These are phyloP conservation scores for Corchorus capsularis DNA, from an alignment of 345 rosid species.

Conservation along the genomic window DNA sequence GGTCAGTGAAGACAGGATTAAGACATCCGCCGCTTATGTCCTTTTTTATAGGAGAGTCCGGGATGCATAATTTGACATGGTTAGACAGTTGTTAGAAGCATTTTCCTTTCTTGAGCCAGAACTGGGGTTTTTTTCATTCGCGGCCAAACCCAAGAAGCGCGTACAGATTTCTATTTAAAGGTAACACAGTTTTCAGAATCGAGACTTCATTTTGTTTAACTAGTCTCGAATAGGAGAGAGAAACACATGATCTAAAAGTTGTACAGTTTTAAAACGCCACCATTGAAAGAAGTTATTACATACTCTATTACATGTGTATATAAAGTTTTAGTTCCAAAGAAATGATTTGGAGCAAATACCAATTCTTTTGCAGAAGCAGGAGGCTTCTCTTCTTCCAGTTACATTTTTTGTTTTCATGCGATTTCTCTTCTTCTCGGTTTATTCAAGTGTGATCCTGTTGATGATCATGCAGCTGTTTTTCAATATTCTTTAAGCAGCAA, in stretches of 20 bases:
- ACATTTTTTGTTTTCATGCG: neutral
- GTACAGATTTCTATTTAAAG: neutral
- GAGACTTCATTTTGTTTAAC: neutral
- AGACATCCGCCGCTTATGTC: conserved; percentile 68
- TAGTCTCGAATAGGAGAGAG: neutral
- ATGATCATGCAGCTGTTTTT: no score
- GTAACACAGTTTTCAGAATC: neutral
- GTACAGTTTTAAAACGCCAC: neutral
- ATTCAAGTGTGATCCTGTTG: neutral
- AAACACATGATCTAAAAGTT: neutral
- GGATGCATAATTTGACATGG: neutral
- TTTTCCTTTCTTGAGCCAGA: neutral
- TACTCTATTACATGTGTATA: neutral
- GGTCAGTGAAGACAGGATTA: conserved; percentile 47
- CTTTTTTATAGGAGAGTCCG: conserved; percentile 60
- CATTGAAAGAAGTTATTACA: neutral
- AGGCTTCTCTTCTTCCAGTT: neutral
- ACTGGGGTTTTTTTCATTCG: neutral
- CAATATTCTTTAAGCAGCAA: no score
- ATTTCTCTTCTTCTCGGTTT: neutral
- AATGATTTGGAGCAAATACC: neutral
- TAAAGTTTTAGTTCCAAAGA: neutral
- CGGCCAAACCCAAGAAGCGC: neutral
- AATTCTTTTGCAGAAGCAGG: neutral
- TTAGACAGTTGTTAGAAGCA: conserved; percentile 7